Evolutionary conservation across 2,329 filamentous ascomycete species (phyloP).

Genomic region (Calonectria pauciramosa): DNA sequence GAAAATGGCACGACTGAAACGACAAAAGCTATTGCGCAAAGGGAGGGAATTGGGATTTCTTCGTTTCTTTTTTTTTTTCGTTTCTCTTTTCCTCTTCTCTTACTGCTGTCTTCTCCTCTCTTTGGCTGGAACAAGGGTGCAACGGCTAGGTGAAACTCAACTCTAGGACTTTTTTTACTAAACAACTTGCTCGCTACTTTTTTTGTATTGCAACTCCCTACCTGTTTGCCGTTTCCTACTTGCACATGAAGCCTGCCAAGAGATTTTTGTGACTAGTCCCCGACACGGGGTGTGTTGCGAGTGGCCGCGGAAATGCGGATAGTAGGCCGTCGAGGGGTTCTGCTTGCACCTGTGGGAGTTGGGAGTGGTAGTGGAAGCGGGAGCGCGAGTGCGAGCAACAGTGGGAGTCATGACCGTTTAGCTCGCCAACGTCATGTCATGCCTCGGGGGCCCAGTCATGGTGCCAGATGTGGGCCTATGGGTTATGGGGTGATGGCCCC

Average conservation of each 20-base stretch:
- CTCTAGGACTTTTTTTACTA: slow-evolving; percentile 10
- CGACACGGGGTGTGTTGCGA: background rate
- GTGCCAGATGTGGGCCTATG: slow-evolving; percentile 13
- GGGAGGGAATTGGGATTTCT: background rate
- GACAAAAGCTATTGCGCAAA: background rate
- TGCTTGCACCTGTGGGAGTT: background rate
- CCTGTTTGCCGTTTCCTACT: background rate
- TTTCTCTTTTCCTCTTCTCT: background rate
- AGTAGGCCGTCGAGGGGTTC: background rate
- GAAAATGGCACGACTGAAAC: background rate
- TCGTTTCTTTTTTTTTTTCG: background rate
- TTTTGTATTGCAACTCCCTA: background rate
- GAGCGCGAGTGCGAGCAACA: no score
- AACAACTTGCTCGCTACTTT: slow-evolving; percentile 3
- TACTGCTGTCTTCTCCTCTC: background rate
- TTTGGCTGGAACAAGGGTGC: slow-evolving; percentile 12
- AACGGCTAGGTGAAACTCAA: slow-evolving; percentile 9
- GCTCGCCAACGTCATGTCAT: slow-evolving; percentile 1
- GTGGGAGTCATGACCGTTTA: background rate
- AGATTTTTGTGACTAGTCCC: background rate
- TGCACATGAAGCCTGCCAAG: background rate
- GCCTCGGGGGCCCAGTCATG: background rate
- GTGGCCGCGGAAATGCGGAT: background rate
- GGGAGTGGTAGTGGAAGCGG: no score
- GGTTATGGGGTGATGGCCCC: slow-evolving; percentile 18